These are phyloP conservation scores for Berberis thunbergii DNA, from an alignment of 164 flowering plant species.

Conservation along the genomic window DNA sequence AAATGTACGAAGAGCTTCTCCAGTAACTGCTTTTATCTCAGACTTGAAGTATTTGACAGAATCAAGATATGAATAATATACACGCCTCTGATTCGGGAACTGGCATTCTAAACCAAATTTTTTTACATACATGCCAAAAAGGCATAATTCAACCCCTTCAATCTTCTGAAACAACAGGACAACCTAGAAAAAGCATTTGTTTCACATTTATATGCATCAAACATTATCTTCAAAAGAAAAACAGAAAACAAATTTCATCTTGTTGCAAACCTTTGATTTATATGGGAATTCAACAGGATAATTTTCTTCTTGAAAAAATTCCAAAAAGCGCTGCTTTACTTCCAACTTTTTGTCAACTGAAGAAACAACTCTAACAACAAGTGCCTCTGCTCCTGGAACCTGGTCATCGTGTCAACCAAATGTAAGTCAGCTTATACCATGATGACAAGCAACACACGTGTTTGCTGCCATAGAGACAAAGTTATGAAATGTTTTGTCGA, in stretches of 20 bases:
- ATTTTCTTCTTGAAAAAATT: not conserved
- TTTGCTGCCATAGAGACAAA: not conserved
- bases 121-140: conserved; percentile 52
- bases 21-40: conserved; percentile 23
- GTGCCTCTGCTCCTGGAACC: conserved; percentile 4
- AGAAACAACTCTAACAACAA: conserved; percentile 3
- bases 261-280: not conserved
- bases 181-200: conserved; percentile 19
- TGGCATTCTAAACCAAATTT: conserved; percentile 54
- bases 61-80: conserved; percentile 56
- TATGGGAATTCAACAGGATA: not conserved
- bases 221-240: not conserved
- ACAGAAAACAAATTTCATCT: not conserved
- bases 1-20: conserved; percentile 56
- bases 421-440: not conserved
- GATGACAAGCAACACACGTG: not conserved
- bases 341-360: not conserved
- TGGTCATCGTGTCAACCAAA: not conserved
- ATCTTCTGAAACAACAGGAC: conserved; percentile 55
- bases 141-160: conserved; percentile 56
- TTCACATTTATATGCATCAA: not conserved
- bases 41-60: conserved; percentile 64
- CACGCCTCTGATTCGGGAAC: conserved; percentile 39
- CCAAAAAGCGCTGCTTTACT: not conserved
- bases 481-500: not conserved